A percentile compares a stretch with the other conserved stretches of the same genome.
Conservation (phyloP, 805 yeast genomes). For the Ogataea siamensis region DNA sequence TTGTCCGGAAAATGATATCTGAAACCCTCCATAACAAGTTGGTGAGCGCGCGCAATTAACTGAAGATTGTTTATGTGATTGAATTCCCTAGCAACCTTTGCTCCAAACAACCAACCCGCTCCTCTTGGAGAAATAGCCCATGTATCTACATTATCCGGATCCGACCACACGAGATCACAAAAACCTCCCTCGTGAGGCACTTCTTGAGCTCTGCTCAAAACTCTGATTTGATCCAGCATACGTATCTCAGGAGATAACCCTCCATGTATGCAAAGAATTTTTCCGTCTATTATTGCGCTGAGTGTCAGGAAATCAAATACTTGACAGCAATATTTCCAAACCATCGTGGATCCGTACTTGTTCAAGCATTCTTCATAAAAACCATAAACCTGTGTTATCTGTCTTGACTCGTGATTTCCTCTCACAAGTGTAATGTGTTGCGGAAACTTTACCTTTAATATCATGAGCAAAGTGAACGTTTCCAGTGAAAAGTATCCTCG, state of each 20-base stretch:
- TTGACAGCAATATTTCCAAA: conserved; percentile 95
- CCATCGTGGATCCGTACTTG: conserved; percentile 91
- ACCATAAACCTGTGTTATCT: conserved; percentile 98
- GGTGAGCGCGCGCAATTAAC: conserved; percentile 94
- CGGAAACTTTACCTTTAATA: conserved; percentile 71
- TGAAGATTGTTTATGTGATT: conserved; percentile 89
- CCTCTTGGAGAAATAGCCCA: conserved; percentile 99
- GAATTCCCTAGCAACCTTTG: conserved; percentile 91
- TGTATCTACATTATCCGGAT: conserved; percentile 95
- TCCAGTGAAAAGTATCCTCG: conserved; percentile 96
- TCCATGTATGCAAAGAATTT: conserved; percentile 93
- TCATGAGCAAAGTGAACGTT: conserved; percentile 91
- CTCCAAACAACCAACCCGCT: conserved; percentile 97
- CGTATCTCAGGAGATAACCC: conserved; percentile 96
- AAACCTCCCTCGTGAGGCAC: conserved; percentile 99
- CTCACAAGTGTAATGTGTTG: conserved; percentile 84
- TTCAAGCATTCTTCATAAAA: conserved; percentile 94
- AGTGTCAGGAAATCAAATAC: conserved; percentile 91
- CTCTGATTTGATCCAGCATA: conserved; percentile 95
- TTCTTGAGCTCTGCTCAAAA: conserved; percentile 92
- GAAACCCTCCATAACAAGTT: conserved; percentile 97
- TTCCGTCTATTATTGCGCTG: conserved; percentile 95
- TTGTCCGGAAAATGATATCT: conserved; percentile 94
- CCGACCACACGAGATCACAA: conserved; percentile 97
- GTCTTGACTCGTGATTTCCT: conserved; percentile 97